Conservation (phyloP, 352 stramenopile genomes). For the Aphanomyces euteiches region DNA sequence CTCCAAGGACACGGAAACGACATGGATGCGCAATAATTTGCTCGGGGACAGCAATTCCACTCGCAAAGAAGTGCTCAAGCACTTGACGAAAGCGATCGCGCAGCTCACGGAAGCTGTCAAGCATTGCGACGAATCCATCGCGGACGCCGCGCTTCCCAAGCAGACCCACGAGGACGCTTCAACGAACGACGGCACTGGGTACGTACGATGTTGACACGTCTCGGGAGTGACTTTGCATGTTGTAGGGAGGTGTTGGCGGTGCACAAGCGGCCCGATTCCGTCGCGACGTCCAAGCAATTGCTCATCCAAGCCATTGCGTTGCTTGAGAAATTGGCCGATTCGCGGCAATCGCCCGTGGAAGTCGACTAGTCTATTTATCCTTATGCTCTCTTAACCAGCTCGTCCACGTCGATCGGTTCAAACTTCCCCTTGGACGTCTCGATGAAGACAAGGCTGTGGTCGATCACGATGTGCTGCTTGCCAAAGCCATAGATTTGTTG, state of each 20-base stretch:
- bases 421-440: constrained; percentile 62
- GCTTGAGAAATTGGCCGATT: neutral
- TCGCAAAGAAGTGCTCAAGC: neutral
- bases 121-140: constrained; percentile 23
- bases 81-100: constrained; percentile 19
- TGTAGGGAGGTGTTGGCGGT: constrained; percentile 12
- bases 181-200: neutral
- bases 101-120: constrained; percentile 12
- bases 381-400: constrained; percentile 46
- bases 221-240: neutral
- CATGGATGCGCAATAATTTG: constrained; percentile 26
- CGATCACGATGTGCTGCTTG: constrained; percentile 76
- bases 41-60: constrained; percentile 14
- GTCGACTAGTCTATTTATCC: neutral
- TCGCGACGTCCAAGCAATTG: constrained; percentile 26
- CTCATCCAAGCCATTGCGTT: constrained; percentile 7
- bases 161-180: neutral
- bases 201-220: neutral
- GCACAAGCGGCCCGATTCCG: constrained; percentile 17
- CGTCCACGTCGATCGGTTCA: constrained; percentile 68
- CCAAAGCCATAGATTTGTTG: constrained; percentile 80
- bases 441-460: constrained; percentile 78
- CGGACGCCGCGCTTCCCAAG: constrained; percentile 10
- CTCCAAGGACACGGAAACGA: neutral
- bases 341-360: neutral